Evolutionary conservation across 331 rosid species (phyloP).

Genomic region (Erythrophleum ivorense): DNA sequence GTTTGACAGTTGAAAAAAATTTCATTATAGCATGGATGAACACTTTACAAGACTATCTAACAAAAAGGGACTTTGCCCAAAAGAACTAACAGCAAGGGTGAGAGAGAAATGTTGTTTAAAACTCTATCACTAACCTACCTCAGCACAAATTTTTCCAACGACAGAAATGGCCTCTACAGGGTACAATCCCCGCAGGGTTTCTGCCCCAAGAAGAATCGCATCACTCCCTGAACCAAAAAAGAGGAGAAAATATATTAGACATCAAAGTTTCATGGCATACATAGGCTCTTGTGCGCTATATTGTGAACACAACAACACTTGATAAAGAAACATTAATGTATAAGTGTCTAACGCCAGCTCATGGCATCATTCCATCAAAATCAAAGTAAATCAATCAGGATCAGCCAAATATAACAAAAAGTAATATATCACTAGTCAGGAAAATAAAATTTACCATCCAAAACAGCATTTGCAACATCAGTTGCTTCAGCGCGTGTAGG

Average conservation of each 20-base stretch:
- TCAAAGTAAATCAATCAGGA: conserved; percentile 26
- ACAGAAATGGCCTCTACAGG: conserved; percentile 90
- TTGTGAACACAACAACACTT: conserved; percentile 9
- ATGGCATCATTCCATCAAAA: neutral
- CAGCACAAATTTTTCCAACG: conserved; percentile 90
- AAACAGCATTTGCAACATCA: conserved; percentile 97
- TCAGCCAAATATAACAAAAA: conserved; percentile 28
- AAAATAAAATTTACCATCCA: conserved; percentile 62
- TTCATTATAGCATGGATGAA: neutral
- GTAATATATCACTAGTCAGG: neutral
- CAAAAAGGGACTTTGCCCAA: neutral
- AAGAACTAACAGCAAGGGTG: neutral
- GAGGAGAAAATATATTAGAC: conserved; percentile 19
- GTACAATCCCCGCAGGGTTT: conserved; percentile 85
- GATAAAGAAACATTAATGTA: conserved; percentile 23
- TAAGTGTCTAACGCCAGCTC: neutral
- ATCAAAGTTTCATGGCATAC: conserved; percentile 28
- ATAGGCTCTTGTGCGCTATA: neutral
- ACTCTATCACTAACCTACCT: conserved; percentile 53
- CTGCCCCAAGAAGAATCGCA: conserved; percentile 87
- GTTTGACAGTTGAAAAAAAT: neutral
- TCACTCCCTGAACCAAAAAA: conserved; percentile 70
- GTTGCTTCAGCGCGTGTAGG: conserved; percentile 99
- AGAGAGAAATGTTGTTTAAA: conserved; percentile 19
- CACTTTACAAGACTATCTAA: neutral